A percentile compares a stretch with the other conserved stretches of the same genome.
Conservation (phyloP, 2,329 filamentous ascomycete genomes). For the Ascocoryne sarcoides region DNA sequence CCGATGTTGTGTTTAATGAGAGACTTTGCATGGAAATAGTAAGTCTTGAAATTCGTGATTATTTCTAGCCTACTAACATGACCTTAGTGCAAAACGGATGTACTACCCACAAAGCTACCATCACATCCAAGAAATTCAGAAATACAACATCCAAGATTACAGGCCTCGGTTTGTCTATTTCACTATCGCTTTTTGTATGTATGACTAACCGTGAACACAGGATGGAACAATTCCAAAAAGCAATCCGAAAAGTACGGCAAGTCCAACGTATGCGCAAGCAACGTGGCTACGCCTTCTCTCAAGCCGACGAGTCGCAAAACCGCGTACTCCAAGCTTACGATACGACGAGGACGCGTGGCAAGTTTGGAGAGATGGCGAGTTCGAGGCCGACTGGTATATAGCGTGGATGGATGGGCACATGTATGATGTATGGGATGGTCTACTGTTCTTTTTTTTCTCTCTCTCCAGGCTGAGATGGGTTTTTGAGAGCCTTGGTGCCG, state of each 20-base stretch:
- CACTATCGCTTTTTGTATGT: not conserved
- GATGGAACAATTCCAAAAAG: conserved; percentile 99
- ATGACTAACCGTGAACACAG: conserved; percentile 36
- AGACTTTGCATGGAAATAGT: conserved; percentile 95
- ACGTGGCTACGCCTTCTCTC: conserved; percentile 94
- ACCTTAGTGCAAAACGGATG: conserved; percentile 68
- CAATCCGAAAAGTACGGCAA: conserved; percentile 94
- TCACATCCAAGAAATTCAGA: conserved; percentile 98
- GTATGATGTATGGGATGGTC: too few species aligned
- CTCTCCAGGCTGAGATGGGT: too few species aligned
- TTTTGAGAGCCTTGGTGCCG: too few species aligned
- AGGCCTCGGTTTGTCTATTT: conserved; percentile 66
- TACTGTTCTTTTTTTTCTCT: too few species aligned
- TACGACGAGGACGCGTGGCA: conserved; percentile 82
- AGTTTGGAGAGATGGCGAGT: conserved; percentile 85
- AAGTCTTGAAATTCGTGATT: conserved; percentile 20
- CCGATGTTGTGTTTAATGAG: conserved; percentile 74
- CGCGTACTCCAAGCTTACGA: conserved; percentile 95
- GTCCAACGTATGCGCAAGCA: conserved; percentile 99
- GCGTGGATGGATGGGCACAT: too few species aligned
- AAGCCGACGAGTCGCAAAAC: conserved; percentile 94
- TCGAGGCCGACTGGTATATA: too few species aligned
- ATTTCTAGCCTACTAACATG: conserved; percentile 13
- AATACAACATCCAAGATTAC: conserved; percentile 99
- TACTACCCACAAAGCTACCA: conserved; percentile 94